A percentile compares a stretch with the other conserved stretches of the same genome.
Evolutionary conservation across 345 rosid genomes (phyloP).

Genomic region (Firmiana major): DNA sequence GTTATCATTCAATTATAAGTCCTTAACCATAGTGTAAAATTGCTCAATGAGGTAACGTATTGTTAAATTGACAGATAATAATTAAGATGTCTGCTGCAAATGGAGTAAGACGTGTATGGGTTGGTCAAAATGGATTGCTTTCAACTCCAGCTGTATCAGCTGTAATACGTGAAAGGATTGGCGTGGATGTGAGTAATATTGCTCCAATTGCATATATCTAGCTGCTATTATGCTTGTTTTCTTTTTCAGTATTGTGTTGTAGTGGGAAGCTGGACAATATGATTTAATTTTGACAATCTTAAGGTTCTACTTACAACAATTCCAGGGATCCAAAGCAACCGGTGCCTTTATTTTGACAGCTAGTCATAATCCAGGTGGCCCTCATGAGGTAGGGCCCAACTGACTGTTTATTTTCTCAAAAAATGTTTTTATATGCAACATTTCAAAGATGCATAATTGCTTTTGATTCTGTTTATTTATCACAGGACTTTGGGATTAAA

Average conservation of each 20-base stretch:
- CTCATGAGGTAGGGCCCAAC: slow-evolving; percentile 61
- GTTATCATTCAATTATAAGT: background rate
- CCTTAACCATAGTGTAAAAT: background rate
- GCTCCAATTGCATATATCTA: background rate
- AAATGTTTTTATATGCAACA: background rate
- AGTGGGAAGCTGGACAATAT: slow-evolving; percentile 4
- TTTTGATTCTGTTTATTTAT: background rate
- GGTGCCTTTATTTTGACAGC: slow-evolving; percentile 98
- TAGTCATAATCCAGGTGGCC: slow-evolving; percentile 99
- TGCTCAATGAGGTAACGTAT: background rate
- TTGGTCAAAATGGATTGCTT: slow-evolving; percentile 89
- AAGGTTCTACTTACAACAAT: slow-evolving; percentile 22
- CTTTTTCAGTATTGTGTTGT: slow-evolving; percentile 3
- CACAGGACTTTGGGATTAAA: slow-evolving; percentile 97
- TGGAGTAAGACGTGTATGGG: slow-evolving; percentile 93
- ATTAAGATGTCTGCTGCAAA: slow-evolving; percentile 94
- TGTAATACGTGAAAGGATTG: slow-evolving; percentile 91
- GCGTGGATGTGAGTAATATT: slow-evolving; percentile 68
- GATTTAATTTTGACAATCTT: slow-evolving; percentile 12
- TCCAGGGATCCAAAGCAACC: slow-evolving; percentile 88
- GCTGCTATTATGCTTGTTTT: background rate
- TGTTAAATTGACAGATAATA: slow-evolving; percentile 54
- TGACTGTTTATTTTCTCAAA: background rate
- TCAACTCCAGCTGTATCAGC: slow-evolving; percentile 99
- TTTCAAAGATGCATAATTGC: background rate